These are phyloP conservation scores for Metschnikowia amazonensis DNA, from an alignment of 805 yeast genomes.

Conservation along the genomic window DNA sequence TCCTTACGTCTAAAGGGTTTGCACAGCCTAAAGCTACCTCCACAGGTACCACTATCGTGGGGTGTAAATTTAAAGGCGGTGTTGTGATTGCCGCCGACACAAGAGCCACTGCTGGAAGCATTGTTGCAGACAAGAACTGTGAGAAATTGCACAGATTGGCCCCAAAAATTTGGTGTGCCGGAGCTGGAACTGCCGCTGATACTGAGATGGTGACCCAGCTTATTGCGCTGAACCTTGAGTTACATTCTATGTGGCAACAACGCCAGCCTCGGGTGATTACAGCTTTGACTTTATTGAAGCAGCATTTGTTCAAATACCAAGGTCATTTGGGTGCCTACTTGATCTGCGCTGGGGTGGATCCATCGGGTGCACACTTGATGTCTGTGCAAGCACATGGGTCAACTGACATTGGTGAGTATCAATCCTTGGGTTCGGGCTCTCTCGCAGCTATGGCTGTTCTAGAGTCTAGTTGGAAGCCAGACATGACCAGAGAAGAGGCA, in stretches of 20 bases:
- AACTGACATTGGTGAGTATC: constrained; percentile 91
- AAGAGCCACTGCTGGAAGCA: constrained; percentile 93
- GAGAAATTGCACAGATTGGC: constrained; percentile 88
- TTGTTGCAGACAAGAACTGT: constrained; percentile 98
- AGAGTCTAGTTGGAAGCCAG: constrained; percentile 82
- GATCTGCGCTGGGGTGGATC: constrained; percentile 97
- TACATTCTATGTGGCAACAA: constrained; percentile 78
- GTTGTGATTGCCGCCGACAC: constrained; percentile 99
- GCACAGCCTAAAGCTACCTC: constrained; percentile 87
- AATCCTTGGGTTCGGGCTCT: constrained; percentile 93
- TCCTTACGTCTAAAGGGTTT: constrained; percentile 66
- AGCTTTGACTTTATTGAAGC: constrained; percentile 88
- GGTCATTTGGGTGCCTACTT: constrained; percentile 97
- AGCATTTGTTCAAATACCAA: constrained; percentile 93
- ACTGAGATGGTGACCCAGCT: constrained; percentile 97
- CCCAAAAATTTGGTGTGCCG: constrained; percentile 98
- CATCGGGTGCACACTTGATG: constrained; percentile 90
- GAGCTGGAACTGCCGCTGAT: constrained; percentile 99
- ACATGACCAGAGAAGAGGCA: constrained; percentile 83
- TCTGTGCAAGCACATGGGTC: constrained; percentile 98
- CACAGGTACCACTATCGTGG: constrained; percentile 99
- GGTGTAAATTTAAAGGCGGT: constrained; percentile 88
- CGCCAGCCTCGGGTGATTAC: constrained; percentile 92
- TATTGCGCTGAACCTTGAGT: constrained; percentile 84
- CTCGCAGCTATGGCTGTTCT: constrained; percentile 98